Base-by-base conservation (phyloP, 148 eudicot species). In the Rhododendron williamsianum region DNA sequence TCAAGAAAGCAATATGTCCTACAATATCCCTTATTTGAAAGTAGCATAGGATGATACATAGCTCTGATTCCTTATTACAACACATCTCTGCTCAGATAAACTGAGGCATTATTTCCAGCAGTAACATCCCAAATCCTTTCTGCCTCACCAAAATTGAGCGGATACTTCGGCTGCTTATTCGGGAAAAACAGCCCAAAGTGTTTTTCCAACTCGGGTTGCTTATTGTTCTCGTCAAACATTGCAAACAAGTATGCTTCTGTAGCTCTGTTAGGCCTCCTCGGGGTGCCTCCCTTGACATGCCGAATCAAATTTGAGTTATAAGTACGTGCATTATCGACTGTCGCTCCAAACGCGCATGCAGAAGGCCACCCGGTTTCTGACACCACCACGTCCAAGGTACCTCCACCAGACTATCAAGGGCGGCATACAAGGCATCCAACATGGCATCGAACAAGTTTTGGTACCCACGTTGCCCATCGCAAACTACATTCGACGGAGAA, bases 321-420 rank as follows among this genome's bases (percentile, higher is more conserved):
- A 35, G 78, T 86, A 82, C 81, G 79, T 8, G 91, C 93, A 45
- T 91, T 91, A 8, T 88, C 90, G 4, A 88, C 6, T 5, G 27
- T 86, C 0, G 96, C 87, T 1, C 58, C 82, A 3, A 49, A 56
- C 0, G 93, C 98, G 1, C 95, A 92, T 1, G 56, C 82, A 1
- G 93, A 77, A 4, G 96, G 96, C 98, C 98, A 94, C 0, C 96
- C 98, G 3, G 87, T 92, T 81, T 94, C 96, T 0, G 91, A 81
- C 16, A 94, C 98, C 3, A 93, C 91, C 1, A 93, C 69, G 0
- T 89, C 83, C 49, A 92, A n/a, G 35, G 83, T 25, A 0, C 56
- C 74, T 2, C 81, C 89, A 0, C 92, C 90, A 1, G 71, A 86
- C 82, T 92, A 86, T 86, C 92, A 1, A 92, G 80, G 8, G 94